Conservation (phyloP, 108 stramenopile genomes). For the Nannochloropsis salina region DNA sequence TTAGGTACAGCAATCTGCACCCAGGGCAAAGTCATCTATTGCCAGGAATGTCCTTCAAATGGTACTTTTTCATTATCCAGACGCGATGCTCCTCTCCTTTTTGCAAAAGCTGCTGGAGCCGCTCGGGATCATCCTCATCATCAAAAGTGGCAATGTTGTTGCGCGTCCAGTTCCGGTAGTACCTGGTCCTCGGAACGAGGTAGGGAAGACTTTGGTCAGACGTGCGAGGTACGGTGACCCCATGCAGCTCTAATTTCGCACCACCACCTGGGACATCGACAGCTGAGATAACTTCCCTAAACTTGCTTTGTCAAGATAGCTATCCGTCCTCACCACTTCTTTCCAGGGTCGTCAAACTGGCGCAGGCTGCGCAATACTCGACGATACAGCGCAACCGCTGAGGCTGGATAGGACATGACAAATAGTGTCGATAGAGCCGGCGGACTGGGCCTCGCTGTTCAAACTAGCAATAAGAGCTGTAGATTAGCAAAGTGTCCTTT, state of each 20-base stretch:
- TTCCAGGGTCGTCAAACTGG: not conserved
- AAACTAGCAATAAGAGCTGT: too few relatives aligned
- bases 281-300: too few relatives aligned
- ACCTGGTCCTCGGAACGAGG: not conserved
- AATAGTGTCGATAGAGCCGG: too few relatives aligned
- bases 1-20: too few relatives aligned
- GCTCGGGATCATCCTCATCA: not conserved
- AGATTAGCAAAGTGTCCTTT: too few relatives aligned
- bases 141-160: not conserved
- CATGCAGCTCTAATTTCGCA: too few relatives aligned
- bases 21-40: too few relatives aligned
- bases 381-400: not conserved
- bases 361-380: not conserved
- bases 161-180: conserved; percentile 13
- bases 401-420: not conserved
- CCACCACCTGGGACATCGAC: too few relatives aligned
- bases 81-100: not conserved
- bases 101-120: not conserved
- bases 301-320: too few relatives aligned
- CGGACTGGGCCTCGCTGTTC: too few relatives aligned
- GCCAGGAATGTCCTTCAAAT: not conserved
- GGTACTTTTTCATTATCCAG: not conserved
- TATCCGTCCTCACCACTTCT: not conserved
- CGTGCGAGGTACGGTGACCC: too few relatives aligned
- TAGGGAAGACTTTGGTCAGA: too few relatives aligned